phyloP scores from a whole-genome alignment of 192 early-diverging fungal species.

The Podila clonocystis region DNA sequence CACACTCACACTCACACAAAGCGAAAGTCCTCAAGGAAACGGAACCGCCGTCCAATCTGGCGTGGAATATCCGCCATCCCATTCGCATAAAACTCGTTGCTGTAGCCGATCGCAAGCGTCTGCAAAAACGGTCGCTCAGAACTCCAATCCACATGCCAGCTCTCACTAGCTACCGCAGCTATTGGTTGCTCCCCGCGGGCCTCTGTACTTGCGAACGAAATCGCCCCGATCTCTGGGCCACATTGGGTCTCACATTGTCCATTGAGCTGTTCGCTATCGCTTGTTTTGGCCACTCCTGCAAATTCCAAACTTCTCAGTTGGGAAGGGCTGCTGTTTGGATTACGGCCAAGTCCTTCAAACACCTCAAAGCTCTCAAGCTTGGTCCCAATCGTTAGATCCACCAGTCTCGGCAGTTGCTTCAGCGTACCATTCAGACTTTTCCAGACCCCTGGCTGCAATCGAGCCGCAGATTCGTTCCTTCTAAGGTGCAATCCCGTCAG shows the following conservation, averaged over 20 bases:
- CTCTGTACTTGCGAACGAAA: background rate
- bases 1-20: background rate
- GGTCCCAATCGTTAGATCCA: slow-evolving; percentile 22
- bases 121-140: slow-evolving; percentile 29
- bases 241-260: background rate
- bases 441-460: background rate
- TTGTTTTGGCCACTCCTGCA: background rate
- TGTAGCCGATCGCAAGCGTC: slow-evolving; percentile 24
- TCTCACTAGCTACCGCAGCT: background rate
- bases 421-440: slow-evolving; percentile 11
- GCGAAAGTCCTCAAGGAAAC: slow-evolving; percentile 27
- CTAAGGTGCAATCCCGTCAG: slow-evolving; percentile 10
- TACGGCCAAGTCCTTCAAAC: slow-evolving; percentile 28
- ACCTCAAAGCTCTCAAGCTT: slow-evolving; percentile 15
- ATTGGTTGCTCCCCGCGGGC: background rate
- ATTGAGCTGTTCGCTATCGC: background rate
- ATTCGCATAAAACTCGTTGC: slow-evolving; percentile 7
- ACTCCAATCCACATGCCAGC: slow-evolving; percentile 5
- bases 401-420: slow-evolving; percentile 22
- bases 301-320: too few relatives aligned
- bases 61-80: slow-evolving; percentile 9
- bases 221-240: background rate
- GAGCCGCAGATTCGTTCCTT: background rate
- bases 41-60: slow-evolving; percentile 32
- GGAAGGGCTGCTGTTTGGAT: background rate